A percentile compares a stretch with the other conserved stretches of the same genome.
phyloP scores from a whole-genome alignment of 192 early-diverging fungal species.

The Cetraspora pellucida region DNA sequence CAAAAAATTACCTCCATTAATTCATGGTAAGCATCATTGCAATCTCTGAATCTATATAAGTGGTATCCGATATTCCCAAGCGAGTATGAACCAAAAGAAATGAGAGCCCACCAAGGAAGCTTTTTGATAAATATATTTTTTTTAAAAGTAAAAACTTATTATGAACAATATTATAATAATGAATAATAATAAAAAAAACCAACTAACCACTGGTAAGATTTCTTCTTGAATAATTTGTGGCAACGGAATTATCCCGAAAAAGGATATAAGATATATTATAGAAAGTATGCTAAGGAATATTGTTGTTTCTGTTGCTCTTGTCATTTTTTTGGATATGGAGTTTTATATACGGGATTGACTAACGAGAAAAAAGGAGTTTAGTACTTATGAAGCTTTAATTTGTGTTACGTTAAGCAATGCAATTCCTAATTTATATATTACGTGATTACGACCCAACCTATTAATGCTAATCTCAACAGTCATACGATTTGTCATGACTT shows the following conservation, averaged over 20 bases:
- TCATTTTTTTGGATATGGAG: not conserved
- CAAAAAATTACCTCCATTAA: slow-evolving; percentile 68
- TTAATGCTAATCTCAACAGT: too few species aligned
- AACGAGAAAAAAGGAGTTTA: too few species aligned
- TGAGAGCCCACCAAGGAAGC: slow-evolving; percentile 78
- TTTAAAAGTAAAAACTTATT: not conserved
- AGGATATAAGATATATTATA: not conserved
- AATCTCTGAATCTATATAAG: slow-evolving; percentile 87
- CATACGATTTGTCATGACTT: too few species aligned
- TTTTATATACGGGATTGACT: too few species aligned
- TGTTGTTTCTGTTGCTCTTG: not conserved
- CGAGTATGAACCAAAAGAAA: slow-evolving; percentile 88
- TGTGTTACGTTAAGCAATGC: too few species aligned
- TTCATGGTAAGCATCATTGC: slow-evolving; percentile 85
- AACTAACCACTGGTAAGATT: slow-evolving; percentile 11
- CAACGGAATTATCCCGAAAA: not conserved
- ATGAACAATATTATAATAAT: not conserved
- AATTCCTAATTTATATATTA: too few species aligned
- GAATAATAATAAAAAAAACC: not conserved
- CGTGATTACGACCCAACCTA: too few species aligned
- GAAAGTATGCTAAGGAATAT: not conserved
- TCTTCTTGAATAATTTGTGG: not conserved
- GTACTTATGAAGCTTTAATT: too few species aligned
- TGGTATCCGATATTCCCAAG: slow-evolving; percentile 85
- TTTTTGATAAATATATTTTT: slow-evolving; percentile 26